Base-by-base conservation (phyloP, 1,139 yeast genomes). In the Torulaspora globosa region DNA sequence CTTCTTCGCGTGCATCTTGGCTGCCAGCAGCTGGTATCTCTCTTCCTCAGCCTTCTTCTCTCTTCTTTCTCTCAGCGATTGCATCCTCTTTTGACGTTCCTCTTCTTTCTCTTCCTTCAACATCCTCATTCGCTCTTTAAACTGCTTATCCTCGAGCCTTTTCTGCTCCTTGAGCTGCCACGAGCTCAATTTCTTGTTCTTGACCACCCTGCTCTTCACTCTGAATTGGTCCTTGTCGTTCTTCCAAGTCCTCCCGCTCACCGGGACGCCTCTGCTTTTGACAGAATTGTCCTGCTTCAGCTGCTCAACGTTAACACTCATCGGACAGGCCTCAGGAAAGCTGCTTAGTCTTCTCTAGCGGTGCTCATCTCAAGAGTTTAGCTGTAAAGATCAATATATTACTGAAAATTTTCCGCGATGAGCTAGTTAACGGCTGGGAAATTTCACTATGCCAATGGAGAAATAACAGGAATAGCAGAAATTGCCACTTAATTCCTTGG, bases 1-100 rank as follows among this genome's bases (percentile, higher is more conserved):
- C 73, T 78, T 82, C 76, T 82, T 82, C 34, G 82, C 83, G 60
- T 83, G 84, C 88, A 84, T 80, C 69, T 81, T 82, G 38, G 76
- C 73, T 11, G 92, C 87, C 58, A 83, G 67, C 60, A 70, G 74
- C 56, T 82, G 89, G 58, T 80, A 84, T 59, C 92, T 75, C 60
- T 82, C 90, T 67, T 77, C 78, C 62, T 84, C 92, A 49, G 74
- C 89, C 69, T 80, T 81, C 62, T 78, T 77, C 55, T 79, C 84
- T 65, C 80, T 75, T 69, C 82, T 79, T 58, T 79, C 81, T 67
- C 79, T 82, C 46, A 81, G 63, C 38, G 74, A 78, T 31, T 76
- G 75, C 31, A 82, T 66, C 55, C 75, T 75, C 29, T 69, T 70
- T 43, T 73, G 70, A 55, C 75, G 78, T 43, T 69, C 76, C 18